Conservation (phyloP, 2,329 filamentous ascomycete genomes). For the Phialophora verrucosa region DNA sequence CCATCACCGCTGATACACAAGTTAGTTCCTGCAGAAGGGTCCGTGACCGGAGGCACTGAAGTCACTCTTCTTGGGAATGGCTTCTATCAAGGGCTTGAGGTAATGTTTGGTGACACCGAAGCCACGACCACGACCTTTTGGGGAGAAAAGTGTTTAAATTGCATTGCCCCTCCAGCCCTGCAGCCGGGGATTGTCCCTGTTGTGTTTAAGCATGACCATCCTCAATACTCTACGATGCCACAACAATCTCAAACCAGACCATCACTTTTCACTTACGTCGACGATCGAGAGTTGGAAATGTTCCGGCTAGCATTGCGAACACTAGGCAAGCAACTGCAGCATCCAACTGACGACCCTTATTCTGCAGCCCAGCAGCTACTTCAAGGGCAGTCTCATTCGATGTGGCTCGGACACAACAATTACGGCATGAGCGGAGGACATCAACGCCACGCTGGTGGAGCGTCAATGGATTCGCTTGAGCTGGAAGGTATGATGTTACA, state of each 20-base stretch:
- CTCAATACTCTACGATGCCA: conserved; percentile 55
- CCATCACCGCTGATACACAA: conserved; percentile 74
- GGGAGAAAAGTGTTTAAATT: conserved; percentile 80
- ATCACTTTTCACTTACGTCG: conserved; percentile 71
- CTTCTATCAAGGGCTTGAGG: conserved; percentile 78
- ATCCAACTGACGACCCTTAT: conserved; percentile 57
- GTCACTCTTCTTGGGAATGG: conserved; percentile 82
- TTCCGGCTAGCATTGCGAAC: conserved; percentile 53
- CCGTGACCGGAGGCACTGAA: conserved; percentile 82
- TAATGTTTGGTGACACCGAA: conserved; percentile 77
- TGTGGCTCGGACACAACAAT: conserved; percentile 40
- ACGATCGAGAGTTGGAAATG: conserved; percentile 56
- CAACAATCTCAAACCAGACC: conserved; percentile 52
- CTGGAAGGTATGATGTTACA: conserved; percentile 73
- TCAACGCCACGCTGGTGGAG: conserved; percentile 52
- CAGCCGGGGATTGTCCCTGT: conserved; percentile 73
- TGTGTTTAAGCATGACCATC: conserved; percentile 65
- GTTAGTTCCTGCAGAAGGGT: conserved; percentile 81
- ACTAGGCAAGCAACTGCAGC: conserved; percentile 54
- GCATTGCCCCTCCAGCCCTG: conserved; percentile 73
- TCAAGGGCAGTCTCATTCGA: conserved; percentile 36
- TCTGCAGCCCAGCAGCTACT: conserved; percentile 54
- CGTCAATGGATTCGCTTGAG: conserved; percentile 53
- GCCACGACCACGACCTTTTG: conserved; percentile 79
- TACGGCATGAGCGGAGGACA: conserved; percentile 52